Percentiles rank a stretch among this genome's conserved stretches.
Evolutionary conservation across 2,329 filamentous ascomycete genomes (phyloP).

Genomic region (Xenoacremonium recifei): DNA sequence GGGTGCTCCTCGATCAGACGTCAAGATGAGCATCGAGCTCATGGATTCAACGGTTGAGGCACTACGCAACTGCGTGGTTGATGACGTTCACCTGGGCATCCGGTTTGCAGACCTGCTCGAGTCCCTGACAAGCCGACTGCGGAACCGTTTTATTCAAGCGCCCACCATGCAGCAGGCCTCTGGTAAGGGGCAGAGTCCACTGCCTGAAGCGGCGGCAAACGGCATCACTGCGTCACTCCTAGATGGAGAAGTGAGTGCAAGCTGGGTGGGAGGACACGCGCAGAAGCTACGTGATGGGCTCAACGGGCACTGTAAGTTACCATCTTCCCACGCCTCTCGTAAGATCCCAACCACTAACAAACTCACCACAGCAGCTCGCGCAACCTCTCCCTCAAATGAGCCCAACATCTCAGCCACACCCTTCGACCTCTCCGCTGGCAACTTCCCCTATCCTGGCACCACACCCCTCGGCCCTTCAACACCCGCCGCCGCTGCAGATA

Average conservation of each 20-base stretch:
- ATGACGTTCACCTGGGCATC: conserved; percentile 83
- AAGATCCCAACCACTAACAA: not conserved
- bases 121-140: conserved; percentile 70
- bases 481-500: conserved; percentile 37
- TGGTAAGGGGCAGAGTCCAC: conserved; percentile 41
- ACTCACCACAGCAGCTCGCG: conserved; percentile 9
- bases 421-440: conserved; percentile 55
- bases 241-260: conserved; percentile 21
- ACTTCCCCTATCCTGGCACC: conserved; percentile 53
- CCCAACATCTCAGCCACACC: conserved; percentile 61
- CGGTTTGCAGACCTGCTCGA: conserved; percentile 82
- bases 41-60: conserved; percentile 75
- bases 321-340: too few relatives aligned
- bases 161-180: conserved; percentile 45
- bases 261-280: conserved; percentile 37
- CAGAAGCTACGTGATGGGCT: conserved; percentile 41
- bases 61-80: conserved; percentile 74
- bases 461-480: conserved; percentile 51
- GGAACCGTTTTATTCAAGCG: conserved; percentile 70
- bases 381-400: conserved; percentile 32
- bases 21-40: conserved; percentile 70
- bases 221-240: conserved; percentile 25
- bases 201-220: conserved; percentile 30
- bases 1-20: conserved; percentile 75
- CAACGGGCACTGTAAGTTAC: conserved; percentile 35